These are phyloP conservation scores for Aspergillaceae sp. DNA, from an alignment of 2,329 filamentous ascomycete species.

Conservation along the genomic window DNA sequence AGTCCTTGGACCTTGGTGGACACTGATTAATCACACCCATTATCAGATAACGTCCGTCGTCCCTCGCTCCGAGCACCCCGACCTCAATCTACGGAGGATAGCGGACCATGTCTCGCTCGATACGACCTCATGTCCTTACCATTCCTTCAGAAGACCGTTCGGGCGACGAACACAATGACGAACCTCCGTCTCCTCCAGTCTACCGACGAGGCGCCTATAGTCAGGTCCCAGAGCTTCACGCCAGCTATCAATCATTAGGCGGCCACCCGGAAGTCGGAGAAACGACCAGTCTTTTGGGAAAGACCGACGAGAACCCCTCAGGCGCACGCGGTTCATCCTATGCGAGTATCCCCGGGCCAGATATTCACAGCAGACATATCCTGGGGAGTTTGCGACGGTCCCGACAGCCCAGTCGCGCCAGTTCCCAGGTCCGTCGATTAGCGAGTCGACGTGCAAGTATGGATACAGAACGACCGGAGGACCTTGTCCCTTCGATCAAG, in stretches of 20 bases:
- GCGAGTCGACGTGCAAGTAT: constrained; percentile 45
- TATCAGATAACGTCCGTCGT: no score
- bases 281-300: constrained; percentile 28
- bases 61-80: no score
- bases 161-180: constrained; percentile 7
- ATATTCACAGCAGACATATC: constrained; percentile 26
- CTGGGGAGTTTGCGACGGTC: constrained; percentile 31
- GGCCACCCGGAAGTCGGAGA: constrained; percentile 23
- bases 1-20: background rate
- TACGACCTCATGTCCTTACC: constrained; percentile 16
- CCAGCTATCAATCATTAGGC: constrained; percentile 24
- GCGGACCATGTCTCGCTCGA: constrained; percentile 23
- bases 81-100: background rate
- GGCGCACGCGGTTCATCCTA: constrained; percentile 26
- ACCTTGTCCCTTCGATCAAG: constrained; percentile 39
- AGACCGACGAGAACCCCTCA: constrained; percentile 9
- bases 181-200: constrained; percentile 29
- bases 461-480: constrained; percentile 38
- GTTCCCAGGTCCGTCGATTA: constrained; percentile 44
- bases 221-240: constrained; percentile 22
- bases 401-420: constrained; percentile 41
- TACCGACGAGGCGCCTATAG: constrained; percentile 21
- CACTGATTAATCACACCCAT: no score
- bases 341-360: constrained; percentile 28
- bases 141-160: constrained; percentile 9